Evolutionary conservation across 2,329 filamentous ascomycete species (phyloP), one percentile per base, ranked within the genome.

Genomic region (Trichoderma afroharzianum): DNA sequence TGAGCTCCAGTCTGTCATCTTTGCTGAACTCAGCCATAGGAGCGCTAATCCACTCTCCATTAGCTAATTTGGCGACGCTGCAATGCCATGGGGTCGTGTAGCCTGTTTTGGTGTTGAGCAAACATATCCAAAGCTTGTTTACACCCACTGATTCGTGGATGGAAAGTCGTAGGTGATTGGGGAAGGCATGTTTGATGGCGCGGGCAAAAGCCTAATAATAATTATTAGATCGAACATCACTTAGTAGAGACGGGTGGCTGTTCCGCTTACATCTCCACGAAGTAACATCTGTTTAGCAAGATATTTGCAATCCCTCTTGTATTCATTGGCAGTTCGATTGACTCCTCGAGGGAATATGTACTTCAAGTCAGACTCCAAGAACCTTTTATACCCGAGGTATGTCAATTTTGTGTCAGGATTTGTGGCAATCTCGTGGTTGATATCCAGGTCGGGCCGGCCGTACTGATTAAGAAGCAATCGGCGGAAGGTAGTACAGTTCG

Each of bases 61-160:
- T 24, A 6, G 67, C 24, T 14, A 68, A 30, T 15, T 61, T 50
- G 3, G 75, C 75, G 24, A 76, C 73, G n/a, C 73, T 74, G 53
- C 79, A 80, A 57, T 80, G 79, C 79, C 79, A 80, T 0, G 79
- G 79, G 0, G 79, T 80, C 0, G 79, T 80, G 61, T 76, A 80
- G 2, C 76, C 76, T 0, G 77, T 79, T 24, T 74, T 76, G 26
- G 79, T 79, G 68, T 76, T 74, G 14, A 80, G 75, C 4, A 79
- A 71, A 11, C 77, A 75, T 18, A 80, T 74, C 0, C 77, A 80
- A 1, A 80, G 63, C 43, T 80, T 80, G 32, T 75, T 71, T 1
- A 74, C 75, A 0, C 74, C 78, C 0, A 75, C 74, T 0, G 79
- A 80, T 5, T 78, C 74, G 14, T 80, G 79, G 3, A 80, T 80